Evolutionary conservation across 2,329 filamentous ascomycete species (phyloP), one percentile per base, ranked within the genome.

Genomic region (Fusarium sambucinum): DNA sequence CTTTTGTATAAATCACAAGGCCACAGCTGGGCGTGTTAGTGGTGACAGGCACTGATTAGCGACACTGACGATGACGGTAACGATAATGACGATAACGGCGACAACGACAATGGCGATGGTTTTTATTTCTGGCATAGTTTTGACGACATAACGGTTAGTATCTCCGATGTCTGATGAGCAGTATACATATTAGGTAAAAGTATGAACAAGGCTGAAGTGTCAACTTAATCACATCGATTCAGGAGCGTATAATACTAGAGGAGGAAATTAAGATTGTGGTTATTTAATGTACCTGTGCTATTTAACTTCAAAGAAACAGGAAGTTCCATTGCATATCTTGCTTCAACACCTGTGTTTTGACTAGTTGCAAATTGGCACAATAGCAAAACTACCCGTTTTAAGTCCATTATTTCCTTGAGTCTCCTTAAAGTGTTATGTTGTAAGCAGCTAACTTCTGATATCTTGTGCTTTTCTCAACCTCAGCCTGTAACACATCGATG

Each of bases 401-500:
- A 6, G 19, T 10, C 17, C 6, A 37, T 37, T 37, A 13, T 19
- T 12, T n/a, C n/a, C 12, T 8, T 9, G 5, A 38, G 6, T n/a
- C 35, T 19, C 11, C 6, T n/a, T n/a, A 10, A 10, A 8, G n/a
- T 13, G n/a, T 9, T 19, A 37, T 13, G n/a, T 38, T 38, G n/a
- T n/a, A 38, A 12, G 11, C n/a, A 37, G 35, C n/a, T 19, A 13
- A 5, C 12, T 8, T 21, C 6, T 17, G 10, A 9, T 9, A 11
- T n/a, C 14, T 21, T 48, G 55, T 21, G 60, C 59, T 41, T 61
- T 72, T 2, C 69, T 27, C 27, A 27, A 9, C 27, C 8, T 27
- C 6, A 9, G 27, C 6, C 27, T 27, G 27, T 27, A 6, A 27
- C 27, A 9, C 8, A 27, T 27, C 8, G 27, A 9, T 27, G 27